Evolutionary conservation across 208 protist genomes (phyloP).

Genomic region (Wallacemonas sp.): DNA sequence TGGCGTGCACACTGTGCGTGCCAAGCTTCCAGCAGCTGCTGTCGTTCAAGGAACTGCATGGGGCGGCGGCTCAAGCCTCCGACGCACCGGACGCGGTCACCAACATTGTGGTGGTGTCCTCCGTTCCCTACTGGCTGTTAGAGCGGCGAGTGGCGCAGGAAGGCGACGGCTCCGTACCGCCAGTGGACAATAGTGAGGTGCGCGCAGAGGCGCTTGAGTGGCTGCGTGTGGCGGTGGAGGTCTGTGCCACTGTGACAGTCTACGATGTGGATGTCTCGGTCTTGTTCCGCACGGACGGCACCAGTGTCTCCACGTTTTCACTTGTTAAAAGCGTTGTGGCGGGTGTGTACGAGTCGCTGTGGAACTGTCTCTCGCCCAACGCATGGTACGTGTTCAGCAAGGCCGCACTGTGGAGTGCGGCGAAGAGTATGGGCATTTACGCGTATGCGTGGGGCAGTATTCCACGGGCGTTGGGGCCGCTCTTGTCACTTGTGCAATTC

Average conservation of each 20-base stretch:
- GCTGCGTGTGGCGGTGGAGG: neutral
- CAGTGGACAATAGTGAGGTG: too few species aligned
- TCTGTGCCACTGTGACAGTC: neutral
- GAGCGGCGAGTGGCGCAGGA: neutral
- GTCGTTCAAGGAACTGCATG: neutral
- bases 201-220: neutral
- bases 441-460: constrained; percentile 16
- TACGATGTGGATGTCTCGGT: constrained; percentile 11
- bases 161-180: too few species aligned
- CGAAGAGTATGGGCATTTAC: constrained; percentile 26
- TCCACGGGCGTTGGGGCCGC: neutral
- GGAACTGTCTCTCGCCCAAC: constrained; percentile 16
- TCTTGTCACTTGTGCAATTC: constrained; percentile 3
- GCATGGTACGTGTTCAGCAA: constrained; percentile 32
- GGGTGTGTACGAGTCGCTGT: constrained; percentile 15
- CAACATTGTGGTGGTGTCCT: neutral
- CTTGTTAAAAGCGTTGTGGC: constrained; percentile 16
- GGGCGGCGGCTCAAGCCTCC: neutral
- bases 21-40: neutral
- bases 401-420: constrained; percentile 21
- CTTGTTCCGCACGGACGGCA: constrained; percentile 27
- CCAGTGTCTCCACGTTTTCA: neutral
- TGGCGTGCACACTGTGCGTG: neutral
- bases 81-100: neutral
- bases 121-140: constrained; percentile 3